These are phyloP conservation scores for Hyparrhenia diplandra DNA, from an alignment of 176 grass and related monocot species.

Conservation along the genomic window DNA sequence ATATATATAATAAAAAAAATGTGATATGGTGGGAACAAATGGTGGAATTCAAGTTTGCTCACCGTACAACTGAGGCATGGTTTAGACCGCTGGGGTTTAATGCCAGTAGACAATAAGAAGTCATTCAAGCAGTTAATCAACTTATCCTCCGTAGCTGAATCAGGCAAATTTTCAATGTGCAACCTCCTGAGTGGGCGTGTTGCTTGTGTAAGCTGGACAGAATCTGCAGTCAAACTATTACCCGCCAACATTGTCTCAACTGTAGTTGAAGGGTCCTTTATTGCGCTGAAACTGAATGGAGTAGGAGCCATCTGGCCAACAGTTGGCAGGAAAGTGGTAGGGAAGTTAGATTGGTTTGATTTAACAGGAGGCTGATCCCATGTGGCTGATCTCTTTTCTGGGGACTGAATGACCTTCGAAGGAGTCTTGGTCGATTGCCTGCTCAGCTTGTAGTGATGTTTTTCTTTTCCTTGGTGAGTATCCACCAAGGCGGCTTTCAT, in stretches of 20 bases:
- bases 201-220: slow-evolving; percentile 89
- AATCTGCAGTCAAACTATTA: slow-evolving; percentile 57
- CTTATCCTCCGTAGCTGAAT: slow-evolving; percentile 62
- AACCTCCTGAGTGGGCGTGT: slow-evolving; percentile 72
- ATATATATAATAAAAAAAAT: slow-evolving; percentile 27
- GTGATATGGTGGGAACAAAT: not conserved
- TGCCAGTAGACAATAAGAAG: slow-evolving; percentile 54
- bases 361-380: slow-evolving; percentile 85
- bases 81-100: slow-evolving; percentile 50
- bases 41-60: slow-evolving; percentile 26
- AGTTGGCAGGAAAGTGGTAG: slow-evolving; percentile 41
- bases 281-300: slow-evolving; percentile 24
- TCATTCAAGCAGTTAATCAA: slow-evolving; percentile 77
- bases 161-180: slow-evolving; percentile 80
- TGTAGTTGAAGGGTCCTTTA: slow-evolving; percentile 24
- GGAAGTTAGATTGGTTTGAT: slow-evolving; percentile 39
- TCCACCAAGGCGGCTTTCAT: slow-evolving; percentile 66
- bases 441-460: slow-evolving; percentile 41
- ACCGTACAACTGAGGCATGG: slow-evolving; percentile 90
- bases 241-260: slow-evolving; percentile 30
- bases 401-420: slow-evolving; percentile 28
- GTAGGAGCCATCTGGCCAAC: slow-evolving; percentile 26
- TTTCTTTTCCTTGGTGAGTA: slow-evolving; percentile 90
- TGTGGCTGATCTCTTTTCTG: slow-evolving; percentile 68
- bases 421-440: slow-evolving; percentile 27